These are phyloP conservation scores for Mortierella sp. DNA, from an alignment of 371 early-diverging fungal species.

Conservation along the genomic window DNA sequence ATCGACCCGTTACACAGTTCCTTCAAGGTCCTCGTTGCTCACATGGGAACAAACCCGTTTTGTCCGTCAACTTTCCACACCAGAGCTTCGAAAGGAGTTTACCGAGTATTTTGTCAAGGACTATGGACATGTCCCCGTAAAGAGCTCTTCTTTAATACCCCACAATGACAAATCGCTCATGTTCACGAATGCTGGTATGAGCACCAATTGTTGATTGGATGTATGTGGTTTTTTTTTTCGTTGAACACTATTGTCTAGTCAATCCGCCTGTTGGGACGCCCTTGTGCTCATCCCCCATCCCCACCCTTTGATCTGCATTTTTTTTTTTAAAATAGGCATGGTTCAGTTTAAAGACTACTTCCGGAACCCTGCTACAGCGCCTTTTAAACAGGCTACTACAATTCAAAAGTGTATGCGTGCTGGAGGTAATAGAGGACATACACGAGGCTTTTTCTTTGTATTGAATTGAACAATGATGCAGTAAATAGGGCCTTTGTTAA, in stretches of 20 bases:
- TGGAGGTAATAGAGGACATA: constrained; percentile 60
- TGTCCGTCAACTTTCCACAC: constrained; percentile 44
- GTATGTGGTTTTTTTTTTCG: neutral
- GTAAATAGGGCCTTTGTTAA: neutral
- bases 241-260: too few species aligned
- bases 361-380: constrained; percentile 69
- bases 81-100: constrained; percentile 49
- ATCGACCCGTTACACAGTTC: too few species aligned
- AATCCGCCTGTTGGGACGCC: too few species aligned
- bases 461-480: too few species aligned
- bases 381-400: constrained; percentile 68
- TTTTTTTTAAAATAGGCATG: constrained; percentile 64
- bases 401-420: constrained; percentile 84
- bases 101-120: constrained; percentile 49
- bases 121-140: constrained; percentile 23
- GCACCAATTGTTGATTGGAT: neutral
- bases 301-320: too few species aligned
- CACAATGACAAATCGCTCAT: constrained; percentile 76
- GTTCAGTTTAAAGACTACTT: constrained; percentile 83
- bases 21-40: too few species aligned
- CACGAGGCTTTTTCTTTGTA: too few species aligned
- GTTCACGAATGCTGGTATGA: constrained; percentile 80
- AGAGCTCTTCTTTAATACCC: constrained; percentile 68
- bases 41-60: constrained; percentile 9
- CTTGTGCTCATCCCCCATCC: too few species aligned